Conservation (phyloP, 2,329 filamentous ascomycete species). For the Penicillium olsonii region DNA sequence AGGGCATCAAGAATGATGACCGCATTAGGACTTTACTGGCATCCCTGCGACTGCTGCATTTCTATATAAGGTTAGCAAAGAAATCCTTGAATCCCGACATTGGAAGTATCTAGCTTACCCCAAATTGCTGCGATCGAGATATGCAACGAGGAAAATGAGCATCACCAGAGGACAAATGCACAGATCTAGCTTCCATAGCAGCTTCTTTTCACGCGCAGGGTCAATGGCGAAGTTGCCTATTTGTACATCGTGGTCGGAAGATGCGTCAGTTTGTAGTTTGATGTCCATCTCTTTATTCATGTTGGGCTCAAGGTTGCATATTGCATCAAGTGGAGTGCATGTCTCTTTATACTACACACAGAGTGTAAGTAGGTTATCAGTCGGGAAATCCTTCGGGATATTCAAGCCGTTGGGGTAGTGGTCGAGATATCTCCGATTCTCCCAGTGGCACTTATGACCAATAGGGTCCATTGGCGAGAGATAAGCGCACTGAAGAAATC, state of each 20-base stretch:
- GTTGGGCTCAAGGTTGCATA: neutral
- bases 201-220: slow-evolving; percentile 38
- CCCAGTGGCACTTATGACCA: neutral
- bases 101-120: slow-evolving; percentile 35
- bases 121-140: slow-evolving; percentile 53
- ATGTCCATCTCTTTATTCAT: slow-evolving; percentile 12
- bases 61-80: slow-evolving; percentile 2
- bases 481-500: neutral
- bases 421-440: slow-evolving; percentile 4
- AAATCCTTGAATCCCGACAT: neutral
- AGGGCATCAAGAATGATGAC: neutral
- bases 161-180: slow-evolving; percentile 50
- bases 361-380: neutral
- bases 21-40: slow-evolving; percentile 6
- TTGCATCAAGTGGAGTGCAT: neutral
- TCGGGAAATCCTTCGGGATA: slow-evolving; percentile 16
- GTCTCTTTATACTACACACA: slow-evolving; percentile 3
- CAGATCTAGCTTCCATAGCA: slow-evolving; percentile 47
- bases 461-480: neutral
- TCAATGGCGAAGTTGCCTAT: slow-evolving; percentile 32
- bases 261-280: slow-evolving; percentile 6
- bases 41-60: slow-evolving; percentile 17
- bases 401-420: slow-evolving; percentile 6
- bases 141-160: slow-evolving; percentile 52
- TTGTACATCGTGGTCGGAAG: slow-evolving; percentile 14